Evolutionary conservation across 352 stramenopile genomes (phyloP), one percentile per base, ranked within the genome.

Genomic region (Globisporangium canariense): DNA sequence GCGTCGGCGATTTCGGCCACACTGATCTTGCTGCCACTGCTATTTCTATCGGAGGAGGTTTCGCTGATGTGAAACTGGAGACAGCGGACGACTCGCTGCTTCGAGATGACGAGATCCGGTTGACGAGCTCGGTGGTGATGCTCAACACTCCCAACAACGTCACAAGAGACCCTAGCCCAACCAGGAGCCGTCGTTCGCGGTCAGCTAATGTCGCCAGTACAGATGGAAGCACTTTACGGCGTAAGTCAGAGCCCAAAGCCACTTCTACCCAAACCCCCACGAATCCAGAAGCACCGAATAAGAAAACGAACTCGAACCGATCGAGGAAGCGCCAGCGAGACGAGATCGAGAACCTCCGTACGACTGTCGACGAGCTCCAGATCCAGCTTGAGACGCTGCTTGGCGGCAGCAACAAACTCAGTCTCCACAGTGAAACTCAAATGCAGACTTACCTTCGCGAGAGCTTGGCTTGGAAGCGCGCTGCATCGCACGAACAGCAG

Each of bases 201-300:
- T 41, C 28, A 4, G 14, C n/a, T n/a, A 36, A 11, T 11, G 50
- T 14, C 6, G 9, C 7, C 3, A 5, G 25, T 10, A 30, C 10
- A n/a, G 14, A 22, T n/a, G 40, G 11, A 14, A 6, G 11, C 5
- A 46, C 49, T 34, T 10, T 13, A 43, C 20, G 11, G 10, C 32
- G 50, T 25, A 56, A 56, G 11, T 2, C 25, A 6, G 25, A 40
- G 25, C 76, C 70, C n/a, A 68, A 69, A 16, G 79, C 82, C 22
- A 80, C 73, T 25, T 82, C 66, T 11, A 94, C 56, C 1, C 81
- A 72, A 25, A 83, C 62, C 1, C 51, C 22, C 46, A 93, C 80
- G 22, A 68, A 64, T 10, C 11, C 49, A 5, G 13, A 20, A 1
- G 49, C 20, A 5, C 25, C 22, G 7, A 76, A 75, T 61, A 95